phyloP scores from a whole-genome alignment of 768 basidiomycete genomes.

The Scleroderma bovista region DNA sequence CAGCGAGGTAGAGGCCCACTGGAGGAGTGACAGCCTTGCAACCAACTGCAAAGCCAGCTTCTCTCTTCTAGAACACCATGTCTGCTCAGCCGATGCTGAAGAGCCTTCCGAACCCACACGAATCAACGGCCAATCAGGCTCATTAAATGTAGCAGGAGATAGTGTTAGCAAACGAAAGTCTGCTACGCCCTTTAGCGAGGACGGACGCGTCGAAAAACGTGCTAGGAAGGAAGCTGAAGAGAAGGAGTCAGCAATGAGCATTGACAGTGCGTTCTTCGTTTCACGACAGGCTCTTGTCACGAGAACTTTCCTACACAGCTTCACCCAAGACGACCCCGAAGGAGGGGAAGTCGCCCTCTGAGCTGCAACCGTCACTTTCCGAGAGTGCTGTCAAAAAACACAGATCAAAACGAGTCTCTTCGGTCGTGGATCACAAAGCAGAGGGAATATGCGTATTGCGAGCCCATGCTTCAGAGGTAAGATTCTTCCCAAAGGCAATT shows the following conservation, averaged over 20 bases:
- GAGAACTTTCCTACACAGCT: slow-evolving; percentile 10
- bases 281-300: slow-evolving; percentile 23
- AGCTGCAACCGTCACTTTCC: slow-evolving; percentile 15
- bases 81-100: slow-evolving; percentile 53
- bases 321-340: slow-evolving; percentile 8
- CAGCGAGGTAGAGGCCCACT: slow-evolving; percentile 79
- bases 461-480: slow-evolving; percentile 61
- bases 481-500: slow-evolving; percentile 11
- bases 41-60: slow-evolving; percentile 65
- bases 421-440: slow-evolving; percentile 5
- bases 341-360: slow-evolving; percentile 15
- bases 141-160: slow-evolving; percentile 12
- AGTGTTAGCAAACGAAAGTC: slow-evolving; percentile 47
- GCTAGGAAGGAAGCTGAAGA: slow-evolving; percentile 47
- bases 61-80: slow-evolving; percentile 69
- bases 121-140: slow-evolving; percentile 9
- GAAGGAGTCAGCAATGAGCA: slow-evolving; percentile 27
- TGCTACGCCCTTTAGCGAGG: slow-evolving; percentile 35
- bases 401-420: slow-evolving; percentile 36
- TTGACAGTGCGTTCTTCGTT: slow-evolving; percentile 33
- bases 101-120: slow-evolving; percentile 15
- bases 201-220: slow-evolving; percentile 60
- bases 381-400: slow-evolving; percentile 26
- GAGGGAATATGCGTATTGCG: slow-evolving; percentile 42
- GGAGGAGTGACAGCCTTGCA: slow-evolving; percentile 57